Evolutionary conservation across 495 filamentous ascomycete species (phyloP).

Genomic region (Zalerion maritima): DNA sequence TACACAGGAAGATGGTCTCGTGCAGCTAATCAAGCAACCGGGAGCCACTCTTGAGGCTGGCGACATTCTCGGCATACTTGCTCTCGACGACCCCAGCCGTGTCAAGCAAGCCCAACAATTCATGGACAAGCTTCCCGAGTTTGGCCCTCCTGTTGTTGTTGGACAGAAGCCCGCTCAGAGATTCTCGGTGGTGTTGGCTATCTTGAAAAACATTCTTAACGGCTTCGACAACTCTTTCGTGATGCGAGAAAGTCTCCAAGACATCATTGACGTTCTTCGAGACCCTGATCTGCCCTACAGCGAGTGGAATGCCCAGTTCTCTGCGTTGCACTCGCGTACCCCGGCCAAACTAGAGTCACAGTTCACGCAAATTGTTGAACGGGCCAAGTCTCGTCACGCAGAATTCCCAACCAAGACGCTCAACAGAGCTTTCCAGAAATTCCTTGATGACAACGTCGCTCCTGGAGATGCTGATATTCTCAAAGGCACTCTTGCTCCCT

Average conservation of each 20-base stretch:
- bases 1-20: conserved; percentile 91
- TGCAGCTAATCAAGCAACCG: conserved; percentile 98
- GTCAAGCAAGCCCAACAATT: conserved; percentile 98
- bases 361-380: conserved; percentile 73
- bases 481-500: conserved; percentile 58
- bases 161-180: conserved; percentile 87
- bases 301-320: conserved; percentile 90
- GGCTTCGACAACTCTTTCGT: conserved; percentile 97
- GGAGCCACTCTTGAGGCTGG: conserved; percentile 95
- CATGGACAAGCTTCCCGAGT: conserved; percentile 75
- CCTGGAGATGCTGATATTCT: conserved; percentile 55
- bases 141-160: conserved; percentile 71
- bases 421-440: conserved; percentile 66
- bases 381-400: conserved; percentile 52
- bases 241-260: conserved; percentile 78
- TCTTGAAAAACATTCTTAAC: conserved; percentile 76
- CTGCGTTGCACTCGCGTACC: conserved; percentile 91
- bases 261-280: conserved; percentile 77
- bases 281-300: conserved; percentile 86
- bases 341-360: conserved; percentile 76
- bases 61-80: conserved; percentile 95
- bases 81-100: conserved; percentile 87
- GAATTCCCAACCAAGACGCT: conserved; percentile 93
- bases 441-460: conserved; percentile 74
- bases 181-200: conserved; percentile 60